Evolutionary conservation across 2,329 filamentous ascomycete genomes (phyloP), one percentile per base, ranked within the genome.

Genomic region (Periglandula ipomoeae): DNA sequence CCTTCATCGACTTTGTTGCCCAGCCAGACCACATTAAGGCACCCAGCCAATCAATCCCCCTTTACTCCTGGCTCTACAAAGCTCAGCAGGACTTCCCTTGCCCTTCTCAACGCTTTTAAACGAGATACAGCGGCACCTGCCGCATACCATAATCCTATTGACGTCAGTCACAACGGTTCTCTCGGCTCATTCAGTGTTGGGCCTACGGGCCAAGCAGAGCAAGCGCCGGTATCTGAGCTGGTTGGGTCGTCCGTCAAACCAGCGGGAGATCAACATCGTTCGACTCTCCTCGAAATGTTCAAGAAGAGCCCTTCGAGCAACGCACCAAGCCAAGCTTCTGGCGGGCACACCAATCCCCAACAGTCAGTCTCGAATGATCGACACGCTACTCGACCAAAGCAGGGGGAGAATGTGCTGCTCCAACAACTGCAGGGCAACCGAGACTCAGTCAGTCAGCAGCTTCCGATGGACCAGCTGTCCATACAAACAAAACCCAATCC

Each of bases 201-300:
- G 20, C 4, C 23, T 27, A 9, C 17, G 24, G 39, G 27, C 26
- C 44, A 27, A 15, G 23, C 42, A 15, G 44, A 52, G 2, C 48
- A 45, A 32, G 48, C 42, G 11, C 61, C 55, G 26, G 56, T 63
- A 0, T 61, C 58, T 38, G 60, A 61, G 47, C 46, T 61, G n/a
- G 54, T 54, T 34, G 62, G 59, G 17, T 58, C 59, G 6, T 57
- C 53, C 40, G 55, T 62, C 20, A 53, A 52, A 22, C 50, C 54
- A 1, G 51, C 53, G 4, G 52, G 50, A 5, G 58, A 60, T 24
- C 55, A 61, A 41, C 75, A 79, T 53, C 71, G 74, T 20, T 71
- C 68, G 17, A 66, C 72, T 7, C 62, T 80, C 19, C 63, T 80
- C 13, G 72, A 68, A 20, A 76, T 80, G 66, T 79, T 81, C 61